A percentile compares a stretch with the other conserved stretches of the same genome.
phyloP scores from a whole-genome alignment of 2,329 filamentous ascomycete species.

The Herpotrichia juniperi region DNA sequence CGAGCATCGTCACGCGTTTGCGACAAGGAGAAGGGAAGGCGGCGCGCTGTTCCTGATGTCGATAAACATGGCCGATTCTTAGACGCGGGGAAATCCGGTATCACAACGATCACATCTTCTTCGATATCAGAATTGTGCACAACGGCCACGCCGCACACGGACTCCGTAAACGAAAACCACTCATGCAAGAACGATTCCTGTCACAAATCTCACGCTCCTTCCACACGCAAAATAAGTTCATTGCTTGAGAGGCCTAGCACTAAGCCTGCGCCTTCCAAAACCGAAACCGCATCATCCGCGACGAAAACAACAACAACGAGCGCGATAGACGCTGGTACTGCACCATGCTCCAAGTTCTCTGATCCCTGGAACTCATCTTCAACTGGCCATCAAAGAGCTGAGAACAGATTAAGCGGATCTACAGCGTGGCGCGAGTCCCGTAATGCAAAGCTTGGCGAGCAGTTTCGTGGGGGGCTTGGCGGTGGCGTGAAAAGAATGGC shows the following conservation, averaged over 20 bases:
- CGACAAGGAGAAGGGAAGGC: background rate
- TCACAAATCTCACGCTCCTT: constrained; percentile 1
- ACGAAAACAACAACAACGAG: background rate
- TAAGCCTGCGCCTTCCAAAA: background rate
- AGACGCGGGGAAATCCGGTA: background rate
- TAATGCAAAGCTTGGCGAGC: constrained; percentile 70
- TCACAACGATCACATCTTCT: background rate
- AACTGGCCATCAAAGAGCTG: constrained; percentile 79
- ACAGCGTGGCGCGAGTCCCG: constrained; percentile 76
- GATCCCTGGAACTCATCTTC: constrained; percentile 76
- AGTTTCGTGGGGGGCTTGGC: constrained; percentile 66
- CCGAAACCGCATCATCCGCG: background rate
- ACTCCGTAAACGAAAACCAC: background rate
- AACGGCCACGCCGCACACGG: background rate
- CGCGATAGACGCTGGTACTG: constrained; percentile 1
- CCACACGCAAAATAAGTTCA: background rate
- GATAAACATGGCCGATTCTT: background rate
- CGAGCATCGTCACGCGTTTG: background rate
- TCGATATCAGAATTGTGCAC: background rate
- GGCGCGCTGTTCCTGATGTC: background rate
- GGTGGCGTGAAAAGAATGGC: constrained; percentile 64
- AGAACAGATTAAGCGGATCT: constrained; percentile 66
- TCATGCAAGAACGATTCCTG: background rate
- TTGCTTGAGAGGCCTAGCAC: background rate
- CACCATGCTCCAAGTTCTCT: constrained; percentile 50